Conservation (phyloP, 176 grass and related monocot species). For the Eleusine coracana region DNA sequence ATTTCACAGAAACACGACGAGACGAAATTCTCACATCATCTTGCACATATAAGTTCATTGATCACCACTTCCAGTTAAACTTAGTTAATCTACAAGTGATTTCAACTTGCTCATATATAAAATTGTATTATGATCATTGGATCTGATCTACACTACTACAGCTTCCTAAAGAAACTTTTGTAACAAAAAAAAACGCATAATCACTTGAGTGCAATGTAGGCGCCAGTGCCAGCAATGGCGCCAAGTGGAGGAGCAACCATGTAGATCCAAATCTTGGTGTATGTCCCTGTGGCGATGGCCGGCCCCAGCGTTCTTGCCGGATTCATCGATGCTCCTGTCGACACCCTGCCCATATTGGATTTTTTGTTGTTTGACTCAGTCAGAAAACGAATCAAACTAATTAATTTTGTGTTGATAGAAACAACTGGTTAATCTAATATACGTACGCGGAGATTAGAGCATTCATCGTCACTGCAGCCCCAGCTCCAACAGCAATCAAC, state of each 20-base stretch:
- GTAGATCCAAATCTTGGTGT: slow-evolving; percentile 63
- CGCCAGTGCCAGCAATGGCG: slow-evolving; percentile 42
- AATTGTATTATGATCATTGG: background rate
- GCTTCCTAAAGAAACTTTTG: background rate
- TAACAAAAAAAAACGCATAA: background rate
- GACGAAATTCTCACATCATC: too few relatives aligned
- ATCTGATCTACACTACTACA: background rate
- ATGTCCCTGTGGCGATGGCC: slow-evolving; percentile 50
- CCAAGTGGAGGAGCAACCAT: slow-evolving; percentile 54
- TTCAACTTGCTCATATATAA: background rate
- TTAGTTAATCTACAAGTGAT: background rate
- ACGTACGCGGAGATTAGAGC: slow-evolving; percentile 44
- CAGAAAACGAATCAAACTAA: background rate
- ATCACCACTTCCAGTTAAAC: background rate
- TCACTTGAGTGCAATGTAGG: slow-evolving; percentile 52
- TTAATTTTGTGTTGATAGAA: too few relatives aligned
- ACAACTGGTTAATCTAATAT: background rate
- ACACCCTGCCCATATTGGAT: slow-evolving; percentile 24
- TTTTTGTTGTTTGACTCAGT: background rate
- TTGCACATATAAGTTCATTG: background rate
- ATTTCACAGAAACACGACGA: background rate
- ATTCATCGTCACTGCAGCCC: slow-evolving; percentile 39
- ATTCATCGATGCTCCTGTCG: slow-evolving; percentile 65
- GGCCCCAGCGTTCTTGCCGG: slow-evolving; percentile 59
- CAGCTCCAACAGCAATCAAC: slow-evolving; percentile 41